Percentiles rank a stretch among this genome's conserved stretches.
These are phyloP conservation scores for Neolentinus lepideus DNA, from an alignment of 1,284 basidiomycete genomes.

Conservation along the genomic window DNA sequence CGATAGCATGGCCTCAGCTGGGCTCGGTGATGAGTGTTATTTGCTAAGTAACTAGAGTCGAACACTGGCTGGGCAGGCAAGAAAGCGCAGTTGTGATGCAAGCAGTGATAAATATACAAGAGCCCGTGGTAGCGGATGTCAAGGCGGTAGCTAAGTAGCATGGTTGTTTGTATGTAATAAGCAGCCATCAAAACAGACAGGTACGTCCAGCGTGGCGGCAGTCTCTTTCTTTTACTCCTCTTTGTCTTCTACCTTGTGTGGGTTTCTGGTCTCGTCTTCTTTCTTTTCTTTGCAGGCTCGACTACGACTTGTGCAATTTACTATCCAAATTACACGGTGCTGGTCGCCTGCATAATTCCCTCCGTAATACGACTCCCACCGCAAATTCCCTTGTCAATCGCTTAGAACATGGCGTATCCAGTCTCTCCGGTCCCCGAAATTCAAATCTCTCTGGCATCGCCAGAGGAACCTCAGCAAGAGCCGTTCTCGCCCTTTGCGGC, in stretches of 20 bases:
- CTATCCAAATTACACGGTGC: not conserved
- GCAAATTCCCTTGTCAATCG: slow-evolving; percentile 5
- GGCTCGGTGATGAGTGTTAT: too few relatives aligned
- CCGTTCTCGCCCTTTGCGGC: slow-evolving; percentile 52
- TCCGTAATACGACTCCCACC: not conserved
- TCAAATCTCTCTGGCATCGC: slow-evolving; percentile 57
- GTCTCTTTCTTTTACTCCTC: not conserved
- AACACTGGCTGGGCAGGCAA: not conserved
- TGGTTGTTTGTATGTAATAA: not conserved
- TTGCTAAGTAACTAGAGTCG: too few relatives aligned
- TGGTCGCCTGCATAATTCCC: slow-evolving; percentile 1
- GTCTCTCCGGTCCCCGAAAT: slow-evolving; percentile 52
- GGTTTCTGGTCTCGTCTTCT: not conserved
- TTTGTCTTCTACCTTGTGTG: not conserved
- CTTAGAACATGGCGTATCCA: slow-evolving; percentile 35
- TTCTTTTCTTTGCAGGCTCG: slow-evolving; percentile 1
- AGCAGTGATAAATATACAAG: not conserved
- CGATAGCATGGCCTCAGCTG: not conserved
- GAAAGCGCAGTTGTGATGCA: not conserved
- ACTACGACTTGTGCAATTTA: not conserved
- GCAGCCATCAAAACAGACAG: not conserved
- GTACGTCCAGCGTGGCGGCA: not conserved
- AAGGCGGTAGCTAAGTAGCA: not conserved
- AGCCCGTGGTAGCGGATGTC: not conserved
- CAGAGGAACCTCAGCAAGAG: slow-evolving; percentile 39